Percentiles rank a stretch among this genome's conserved stretches.
phyloP scores from a whole-genome alignment of 805 yeast genomes.

The Isabelozyma gotoi region DNA sequence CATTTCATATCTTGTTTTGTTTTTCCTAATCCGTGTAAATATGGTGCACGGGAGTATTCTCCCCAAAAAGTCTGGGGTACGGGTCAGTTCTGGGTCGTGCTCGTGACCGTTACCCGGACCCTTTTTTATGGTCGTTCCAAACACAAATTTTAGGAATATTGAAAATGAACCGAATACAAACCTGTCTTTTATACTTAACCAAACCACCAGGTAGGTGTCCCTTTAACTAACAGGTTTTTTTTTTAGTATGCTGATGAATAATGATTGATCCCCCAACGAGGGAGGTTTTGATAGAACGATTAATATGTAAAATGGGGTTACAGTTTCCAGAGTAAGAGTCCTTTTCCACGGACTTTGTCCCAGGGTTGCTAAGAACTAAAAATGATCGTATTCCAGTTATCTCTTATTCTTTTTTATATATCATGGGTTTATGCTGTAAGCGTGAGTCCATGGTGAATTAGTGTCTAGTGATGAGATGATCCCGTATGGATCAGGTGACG shows the following conservation, averaged over 20 bases:
- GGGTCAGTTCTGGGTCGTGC: no score
- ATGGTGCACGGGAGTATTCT: neutral
- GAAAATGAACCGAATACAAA: no score
- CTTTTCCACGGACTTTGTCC: no score
- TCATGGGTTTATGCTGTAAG: neutral
- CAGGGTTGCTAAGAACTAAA: neutral
- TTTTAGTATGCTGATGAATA: neutral
- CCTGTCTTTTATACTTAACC: no score
- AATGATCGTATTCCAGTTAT: neutral
- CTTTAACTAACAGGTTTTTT: no score
- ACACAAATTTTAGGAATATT: neutral
- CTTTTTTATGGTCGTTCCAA: neutral
- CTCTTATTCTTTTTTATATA: neutral
- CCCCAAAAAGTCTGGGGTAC: no score
- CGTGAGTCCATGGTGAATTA: neutral
- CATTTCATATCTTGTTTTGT: neutral
- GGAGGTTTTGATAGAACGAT: neutral
- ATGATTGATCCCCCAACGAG: neutral
- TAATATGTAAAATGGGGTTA: no score
- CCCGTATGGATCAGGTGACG: neutral
- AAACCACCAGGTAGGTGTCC: no score
- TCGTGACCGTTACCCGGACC: neutral
- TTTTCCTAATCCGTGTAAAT: neutral
- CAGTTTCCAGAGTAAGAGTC: no score
- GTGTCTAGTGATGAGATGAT: neutral